These are phyloP conservation scores for Phytophthora idaei DNA, from an alignment of 352 stramenopile species.

Conservation along the genomic window DNA sequence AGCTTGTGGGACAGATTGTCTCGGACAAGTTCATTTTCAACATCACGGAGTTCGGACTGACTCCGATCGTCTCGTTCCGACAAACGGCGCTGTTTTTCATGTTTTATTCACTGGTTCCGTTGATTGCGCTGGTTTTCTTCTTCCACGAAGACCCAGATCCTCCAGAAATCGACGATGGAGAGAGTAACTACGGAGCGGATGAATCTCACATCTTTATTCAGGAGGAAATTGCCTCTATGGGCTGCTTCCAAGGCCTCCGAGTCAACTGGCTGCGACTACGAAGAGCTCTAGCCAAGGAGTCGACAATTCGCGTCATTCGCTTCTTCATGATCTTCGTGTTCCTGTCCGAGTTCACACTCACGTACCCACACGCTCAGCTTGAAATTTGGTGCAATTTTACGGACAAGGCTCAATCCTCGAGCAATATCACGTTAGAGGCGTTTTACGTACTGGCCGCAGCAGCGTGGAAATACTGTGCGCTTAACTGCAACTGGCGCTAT, in stretches of 20 bases:
- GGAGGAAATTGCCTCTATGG: conserved; percentile 8
- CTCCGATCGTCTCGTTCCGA: conserved; percentile 52
- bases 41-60: conserved; percentile 47
- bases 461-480: conserved; percentile 51
- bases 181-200: conserved; percentile 11
- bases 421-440: conserved; percentile 53
- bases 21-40: conserved; percentile 61
- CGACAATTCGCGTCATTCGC: conserved; percentile 49
- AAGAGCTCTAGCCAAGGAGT: conserved; percentile 36
- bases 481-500: conserved; percentile 57
- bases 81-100: conserved; percentile 58
- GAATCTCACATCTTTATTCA: conserved; percentile 6
- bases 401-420: conserved; percentile 45
- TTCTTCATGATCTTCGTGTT: conserved; percentile 71
- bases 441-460: conserved; percentile 49
- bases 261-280: conserved; percentile 35
- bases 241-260: conserved; percentile 12
- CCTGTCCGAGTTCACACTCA: conserved; percentile 63
- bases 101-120: conserved; percentile 47
- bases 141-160: conserved; percentile 50
- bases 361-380: conserved; percentile 51
- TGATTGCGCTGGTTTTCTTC: conserved; percentile 38
- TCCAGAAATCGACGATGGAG: conserved; percentile 32
- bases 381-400: conserved; percentile 49
- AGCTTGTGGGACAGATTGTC: conserved; percentile 52